Conservation (phyloP, 305 asterid species). For the Rubia peregrina region DNA sequence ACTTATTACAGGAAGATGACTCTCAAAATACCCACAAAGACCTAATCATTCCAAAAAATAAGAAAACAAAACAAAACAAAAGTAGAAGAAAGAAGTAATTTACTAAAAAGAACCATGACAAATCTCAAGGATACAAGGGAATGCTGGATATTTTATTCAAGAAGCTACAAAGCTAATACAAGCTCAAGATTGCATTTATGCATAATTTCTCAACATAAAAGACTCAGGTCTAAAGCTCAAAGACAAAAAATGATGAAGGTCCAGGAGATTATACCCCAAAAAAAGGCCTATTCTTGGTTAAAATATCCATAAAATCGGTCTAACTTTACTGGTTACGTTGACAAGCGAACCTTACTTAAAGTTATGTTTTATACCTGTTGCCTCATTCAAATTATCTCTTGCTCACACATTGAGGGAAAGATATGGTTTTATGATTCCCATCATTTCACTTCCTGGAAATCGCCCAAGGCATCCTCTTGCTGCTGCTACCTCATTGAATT, state of each 20-base stretch:
- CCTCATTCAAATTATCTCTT: background rate
- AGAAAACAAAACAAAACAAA: background rate
- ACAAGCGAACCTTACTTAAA: background rate
- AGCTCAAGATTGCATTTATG: background rate
- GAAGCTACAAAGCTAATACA: background rate
- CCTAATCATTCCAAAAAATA: background rate
- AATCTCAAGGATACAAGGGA: background rate
- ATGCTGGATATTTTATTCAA: background rate
- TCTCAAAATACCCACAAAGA: background rate
- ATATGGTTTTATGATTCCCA: conserved; percentile 70
- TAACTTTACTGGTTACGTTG: background rate
- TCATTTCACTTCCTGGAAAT: conserved; percentile 86
- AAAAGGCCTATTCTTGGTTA: background rate
- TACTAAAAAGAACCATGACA: background rate
- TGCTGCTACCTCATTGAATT: conserved; percentile 70
- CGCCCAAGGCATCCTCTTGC: conserved; percentile 87
- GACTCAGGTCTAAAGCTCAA: background rate
- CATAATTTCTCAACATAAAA: background rate
- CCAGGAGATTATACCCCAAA: background rate
- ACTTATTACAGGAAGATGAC: too few relatives aligned
- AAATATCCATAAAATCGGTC: background rate
- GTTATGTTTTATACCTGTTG: background rate
- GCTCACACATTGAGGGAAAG: conserved; percentile 33
- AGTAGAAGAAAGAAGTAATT: background rate
- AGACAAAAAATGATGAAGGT: background rate